phyloP scores from a whole-genome alignment of 257 asterid species.

The Capsicum baccatum region DNA sequence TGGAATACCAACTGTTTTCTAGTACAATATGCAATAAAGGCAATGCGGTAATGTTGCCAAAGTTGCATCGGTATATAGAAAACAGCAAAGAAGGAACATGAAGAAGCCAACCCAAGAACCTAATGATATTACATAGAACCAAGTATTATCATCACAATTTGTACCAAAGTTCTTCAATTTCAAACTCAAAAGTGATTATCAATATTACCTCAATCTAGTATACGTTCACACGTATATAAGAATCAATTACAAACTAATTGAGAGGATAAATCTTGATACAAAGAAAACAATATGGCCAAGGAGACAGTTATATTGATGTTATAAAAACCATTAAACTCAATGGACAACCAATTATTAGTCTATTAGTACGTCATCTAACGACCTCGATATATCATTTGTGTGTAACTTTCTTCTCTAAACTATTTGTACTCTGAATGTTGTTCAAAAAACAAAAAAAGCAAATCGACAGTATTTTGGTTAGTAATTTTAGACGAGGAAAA shows the following conservation, averaged over 20 bases:
- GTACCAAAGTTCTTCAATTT: too few relatives aligned
- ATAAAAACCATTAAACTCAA: constrained; percentile 5
- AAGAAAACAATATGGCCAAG: not conserved
- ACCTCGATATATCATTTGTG: not conserved
- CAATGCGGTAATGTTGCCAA: too few relatives aligned
- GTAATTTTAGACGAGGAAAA: not conserved
- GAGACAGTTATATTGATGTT: not conserved
- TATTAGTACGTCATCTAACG: not conserved
- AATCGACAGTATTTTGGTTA: not conserved
- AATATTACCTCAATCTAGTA: not conserved
- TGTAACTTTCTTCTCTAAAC: constrained; percentile 6
- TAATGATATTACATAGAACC: too few relatives aligned
- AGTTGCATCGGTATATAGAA: too few relatives aligned
- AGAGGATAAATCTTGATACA: not conserved
- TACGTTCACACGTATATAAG: not conserved
- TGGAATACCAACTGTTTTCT: too few relatives aligned
- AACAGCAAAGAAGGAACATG: too few relatives aligned
- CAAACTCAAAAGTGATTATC: too few relatives aligned
- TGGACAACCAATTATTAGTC: not conserved
- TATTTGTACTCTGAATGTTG: not conserved
- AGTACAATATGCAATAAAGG: too few relatives aligned
- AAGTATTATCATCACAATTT: too few relatives aligned
- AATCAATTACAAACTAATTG: not conserved
- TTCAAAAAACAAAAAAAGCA: not conserved
- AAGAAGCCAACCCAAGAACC: too few relatives aligned